Percentiles rank a stretch among this genome's conserved stretches.
These are phyloP conservation scores for Saturnispora kantuleensis DNA, from an alignment of 805 yeast genomes.

Conservation along the genomic window DNA sequence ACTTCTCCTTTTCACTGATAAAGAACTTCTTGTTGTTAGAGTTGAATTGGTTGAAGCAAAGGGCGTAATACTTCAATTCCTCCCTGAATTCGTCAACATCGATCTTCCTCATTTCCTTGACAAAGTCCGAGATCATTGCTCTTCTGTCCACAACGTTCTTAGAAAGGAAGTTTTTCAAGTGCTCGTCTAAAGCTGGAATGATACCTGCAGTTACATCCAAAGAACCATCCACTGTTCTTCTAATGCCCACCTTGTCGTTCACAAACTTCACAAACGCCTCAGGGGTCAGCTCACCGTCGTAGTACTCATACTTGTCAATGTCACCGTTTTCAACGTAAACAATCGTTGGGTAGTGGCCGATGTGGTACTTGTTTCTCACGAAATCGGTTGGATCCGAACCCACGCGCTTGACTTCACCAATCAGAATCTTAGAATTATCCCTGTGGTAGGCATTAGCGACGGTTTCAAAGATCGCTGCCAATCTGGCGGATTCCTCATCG, in stretches of 20 bases:
- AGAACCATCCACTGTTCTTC: conserved; percentile 33
- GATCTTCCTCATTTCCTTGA: conserved; percentile 29
- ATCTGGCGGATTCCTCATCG: conserved; percentile 45
- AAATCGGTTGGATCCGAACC: conserved; percentile 34
- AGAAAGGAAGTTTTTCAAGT: conserved; percentile 24
- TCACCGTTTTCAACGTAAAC: conserved; percentile 34
- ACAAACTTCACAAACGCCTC: conserved; percentile 42
- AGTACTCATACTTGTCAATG: conserved; percentile 26
- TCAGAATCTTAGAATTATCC: conserved; percentile 30
- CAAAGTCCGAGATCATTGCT: conserved; percentile 23
- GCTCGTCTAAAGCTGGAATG: conserved; percentile 25
- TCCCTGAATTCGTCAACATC: conserved; percentile 15
- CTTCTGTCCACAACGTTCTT: conserved; percentile 22
- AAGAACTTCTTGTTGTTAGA: conserved; percentile 37
- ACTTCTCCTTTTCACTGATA: conserved; percentile 35
- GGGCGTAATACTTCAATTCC: conserved; percentile 37
- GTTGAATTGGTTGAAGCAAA: conserved; percentile 33
- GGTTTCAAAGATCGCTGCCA: conserved; percentile 41
- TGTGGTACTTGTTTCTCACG: conserved; percentile 31
- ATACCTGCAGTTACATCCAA: conserved; percentile 33
- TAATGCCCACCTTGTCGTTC: conserved; percentile 32
- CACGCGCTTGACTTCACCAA: conserved; percentile 41
- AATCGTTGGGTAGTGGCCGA: conserved; percentile 46
- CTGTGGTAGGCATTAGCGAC: conserved; percentile 39
- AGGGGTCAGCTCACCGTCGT: conserved; percentile 36